Base-by-base conservation (phyloP, 176 grass and related monocot species). In the Aegilops speltoides region DNA sequence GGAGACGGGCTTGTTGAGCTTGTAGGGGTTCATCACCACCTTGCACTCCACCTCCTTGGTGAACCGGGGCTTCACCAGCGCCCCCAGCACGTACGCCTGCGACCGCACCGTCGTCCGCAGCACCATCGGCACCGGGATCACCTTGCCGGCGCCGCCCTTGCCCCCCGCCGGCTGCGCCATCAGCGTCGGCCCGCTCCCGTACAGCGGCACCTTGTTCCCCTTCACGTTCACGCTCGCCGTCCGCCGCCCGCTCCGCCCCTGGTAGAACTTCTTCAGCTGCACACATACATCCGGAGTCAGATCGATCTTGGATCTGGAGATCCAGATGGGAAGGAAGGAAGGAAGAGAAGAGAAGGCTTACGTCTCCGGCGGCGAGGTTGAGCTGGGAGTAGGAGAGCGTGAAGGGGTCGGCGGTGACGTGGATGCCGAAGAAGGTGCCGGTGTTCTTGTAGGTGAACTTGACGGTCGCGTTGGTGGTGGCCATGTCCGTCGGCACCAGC, bases 401-500 rank as follows among this genome's bases (percentile, higher is more conserved):
- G 71, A 96, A 94, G 0, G 89, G 82, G 23, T 95, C 88, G 0
- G 92, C 84, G 10, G 90, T 70, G 68, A 96, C 92, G 60, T 99
- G 97, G 66, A 96, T 91, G 20, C 97, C 94, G 60, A 99, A 99
- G 86, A 99, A 99, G 28, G 94, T 99, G 11, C 94, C 94, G 48
- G 86, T 96, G 88, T 99, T 99, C 40, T 78, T 91, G 94, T 92
- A 99, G 3, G 85, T 84, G 84, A 98, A 93, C 81, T 83, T 94
- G 28, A 96, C 91, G 2, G 94, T 96, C 23, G 92, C 68, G 85
- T 98, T 98, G 23, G 95, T 89, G 22, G 94, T 98, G 11, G 94
- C 86, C 97, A 98, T 98, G 94, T 96, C 97, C 10, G 94, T 98
- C 24, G 97, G 94, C 71, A 98, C 97, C n/a, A 96, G 82, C 8